Base-by-base conservation (phyloP, 2,329 filamentous ascomycete genomes). In the Curvularia spicifera region DNA sequence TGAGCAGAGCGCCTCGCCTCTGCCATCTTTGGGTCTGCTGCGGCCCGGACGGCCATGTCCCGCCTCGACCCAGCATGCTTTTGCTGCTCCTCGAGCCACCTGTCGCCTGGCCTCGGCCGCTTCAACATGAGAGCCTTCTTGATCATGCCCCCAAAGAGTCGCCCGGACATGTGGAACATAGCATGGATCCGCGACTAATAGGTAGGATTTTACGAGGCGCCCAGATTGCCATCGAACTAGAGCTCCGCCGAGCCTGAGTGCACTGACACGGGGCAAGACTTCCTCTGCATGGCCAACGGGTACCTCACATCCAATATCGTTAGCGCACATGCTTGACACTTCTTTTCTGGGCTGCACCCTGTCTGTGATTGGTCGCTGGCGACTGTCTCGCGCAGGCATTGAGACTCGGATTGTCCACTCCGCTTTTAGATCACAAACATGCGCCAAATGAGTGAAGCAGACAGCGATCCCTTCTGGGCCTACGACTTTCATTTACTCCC, bases 361-460 rank as follows among this genome's bases (percentile, higher is more conserved):
- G 62, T 48, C 24, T 28, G 24, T 68, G 53, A 71, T 73, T 72
- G 69, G 69, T 46, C 39, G 45, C 13, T 13, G 37, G 24, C 24
- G 40, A 70, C 64, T 66, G 63, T 65, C 64, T 7, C 57, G 46
- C 47, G 45, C 58, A 51, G 64, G 67, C 66, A 68, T 66, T 52
- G 64, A 53, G 49, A 60, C 63, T 68, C 60, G 71, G 68, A 56
- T 63, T 64, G 57, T 64, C 53, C 20, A 61, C 66, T 73, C 71
- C 69, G 65, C 68, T 70, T 75, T 73, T 72, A 73, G 72, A 71
- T 72, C 57, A 51, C 55, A 61, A 69, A 58, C 49, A 65, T 68
- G 69, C 66, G 60, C 70, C 63, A 70, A 65, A 56, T 61, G 60
- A 59, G 60, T 60, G 60, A 54, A 51, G 60, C 55, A 63, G 63